These are phyloP conservation scores for Calonectria pteridis DNA, from an alignment of 2,329 filamentous ascomycete genomes.

Conservation along the genomic window DNA sequence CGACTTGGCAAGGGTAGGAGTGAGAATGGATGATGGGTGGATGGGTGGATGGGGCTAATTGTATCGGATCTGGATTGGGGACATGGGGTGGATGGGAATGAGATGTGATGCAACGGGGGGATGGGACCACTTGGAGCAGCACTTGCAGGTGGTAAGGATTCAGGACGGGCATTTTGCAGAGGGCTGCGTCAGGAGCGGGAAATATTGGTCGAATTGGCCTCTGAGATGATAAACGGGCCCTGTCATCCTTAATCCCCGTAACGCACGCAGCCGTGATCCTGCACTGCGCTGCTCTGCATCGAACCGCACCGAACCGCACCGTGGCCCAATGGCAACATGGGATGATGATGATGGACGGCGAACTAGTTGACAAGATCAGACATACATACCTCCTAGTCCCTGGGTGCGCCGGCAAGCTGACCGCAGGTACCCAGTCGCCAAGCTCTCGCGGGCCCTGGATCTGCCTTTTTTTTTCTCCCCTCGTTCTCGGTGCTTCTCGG, in stretches of 20 bases:
- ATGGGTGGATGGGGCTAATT: slow-evolving; percentile 13
- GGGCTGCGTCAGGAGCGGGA: slow-evolving; percentile 10
- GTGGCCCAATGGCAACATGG: slow-evolving; percentile 6
- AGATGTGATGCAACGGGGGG: slow-evolving; percentile 16
- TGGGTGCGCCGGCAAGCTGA: neutral
- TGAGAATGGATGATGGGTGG: neutral
- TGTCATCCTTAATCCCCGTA: slow-evolving; percentile 1
- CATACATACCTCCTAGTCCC: neutral
- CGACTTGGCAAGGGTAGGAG: neutral
- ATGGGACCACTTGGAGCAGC: neutral
- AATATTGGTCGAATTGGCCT: slow-evolving; percentile 13
- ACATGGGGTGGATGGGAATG: slow-evolving; percentile 12
- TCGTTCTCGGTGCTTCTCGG: slow-evolving; percentile 3
- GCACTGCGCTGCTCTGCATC: neutral
- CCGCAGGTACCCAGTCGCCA: neutral
- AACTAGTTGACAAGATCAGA: neutral
- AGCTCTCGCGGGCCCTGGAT: neutral
- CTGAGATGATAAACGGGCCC: neutral
- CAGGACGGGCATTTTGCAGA: neutral
- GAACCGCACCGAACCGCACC: neutral
- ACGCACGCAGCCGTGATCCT: slow-evolving; percentile 1
- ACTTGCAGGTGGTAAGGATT: slow-evolving; percentile 8
- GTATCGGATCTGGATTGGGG: slow-evolving; percentile 20
- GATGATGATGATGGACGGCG: neutral
- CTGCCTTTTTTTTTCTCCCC: neutral